Evolutionary conservation across 352 stramenopile species (phyloP), one percentile per base, ranked within the genome.

Genomic region (Elongisporangium senticosum): DNA sequence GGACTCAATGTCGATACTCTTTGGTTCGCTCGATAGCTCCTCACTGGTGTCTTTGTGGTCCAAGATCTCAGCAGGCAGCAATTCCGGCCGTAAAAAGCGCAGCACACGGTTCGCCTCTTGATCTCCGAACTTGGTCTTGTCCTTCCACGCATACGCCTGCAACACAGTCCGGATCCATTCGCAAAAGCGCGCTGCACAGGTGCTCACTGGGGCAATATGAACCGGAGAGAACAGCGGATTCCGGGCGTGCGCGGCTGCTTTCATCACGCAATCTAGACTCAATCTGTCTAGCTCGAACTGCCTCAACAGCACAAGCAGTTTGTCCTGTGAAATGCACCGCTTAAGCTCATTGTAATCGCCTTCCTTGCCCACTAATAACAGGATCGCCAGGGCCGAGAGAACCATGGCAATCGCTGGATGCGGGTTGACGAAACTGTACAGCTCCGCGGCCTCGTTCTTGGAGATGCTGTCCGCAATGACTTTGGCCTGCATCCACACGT

Each of bases 151-250:
- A 20, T 81, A 87, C n/a, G 83, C 76, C 51, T 93, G 83, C 20
- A 93, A 21, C 4, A 77, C 66, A 7, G 74, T 74, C 3, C 74
- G 65, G 7, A 88, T 85, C 85, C 90, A 98, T n/a, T 93, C 88
- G 58, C 91, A 98, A 51, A 98, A 92, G 24, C 83, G 81, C 1
- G 86, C 87, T 0, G 91, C 90, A 39, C 87, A 93, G 6, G 75
- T 83, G 64, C 87, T 96, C 56, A 97, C 87, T 7, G 86, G 79
- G 0, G 62, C 69, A 17, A 98, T 85, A 39, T 87, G 71, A 2
- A 55, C 56, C 2, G 82, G 68, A 8, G 74, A 69, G 55, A 94
- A 96, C 1, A 92, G 65, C 4, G 77, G 68, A 58, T 95, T 94
- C 0, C 76, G 65, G 51, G 77, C 72, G 20, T 92, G 77, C 0